Conservation (phyloP, 148 eudicot species). For the Silene uniflora region DNA sequence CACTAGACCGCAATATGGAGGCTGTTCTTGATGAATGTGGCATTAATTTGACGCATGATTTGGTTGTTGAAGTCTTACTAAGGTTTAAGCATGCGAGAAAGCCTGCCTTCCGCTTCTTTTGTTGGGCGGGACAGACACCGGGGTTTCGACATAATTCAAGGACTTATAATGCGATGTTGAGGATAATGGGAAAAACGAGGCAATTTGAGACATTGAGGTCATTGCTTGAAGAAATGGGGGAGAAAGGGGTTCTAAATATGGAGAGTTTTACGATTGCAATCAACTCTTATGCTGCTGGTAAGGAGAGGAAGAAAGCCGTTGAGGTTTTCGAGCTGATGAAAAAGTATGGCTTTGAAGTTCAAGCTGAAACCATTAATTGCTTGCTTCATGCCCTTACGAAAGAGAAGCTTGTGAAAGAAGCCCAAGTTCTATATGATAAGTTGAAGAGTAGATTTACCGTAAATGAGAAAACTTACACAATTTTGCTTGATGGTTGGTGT, state of each 20-base stretch:
- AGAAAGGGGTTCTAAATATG: conserved; percentile 55
- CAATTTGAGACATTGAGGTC: conserved; percentile 87
- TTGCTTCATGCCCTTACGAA: conserved; percentile 66
- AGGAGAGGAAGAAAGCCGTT: conserved; percentile 76
- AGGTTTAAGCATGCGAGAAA: conserved; percentile 78
- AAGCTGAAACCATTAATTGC: conserved; percentile 59
- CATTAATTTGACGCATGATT: conserved; percentile 52
- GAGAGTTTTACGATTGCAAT: conserved; percentile 67
- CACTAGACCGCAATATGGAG: conserved; percentile 85
- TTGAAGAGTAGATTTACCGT: conserved; percentile 59
- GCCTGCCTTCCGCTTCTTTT: conserved; percentile 83
- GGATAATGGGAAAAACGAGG: conserved; percentile 66
- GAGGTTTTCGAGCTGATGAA: conserved; percentile 86
- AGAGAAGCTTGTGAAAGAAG: conserved; percentile 76
- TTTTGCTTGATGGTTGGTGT: conserved; percentile 84
- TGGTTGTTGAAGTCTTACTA: conserved; percentile 64
- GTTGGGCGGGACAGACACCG: conserved; percentile 62
- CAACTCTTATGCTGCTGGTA: conserved; percentile 58
- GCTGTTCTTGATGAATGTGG: conserved; percentile 78
- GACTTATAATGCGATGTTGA: conserved; percentile 71
- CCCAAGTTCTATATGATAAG: conserved; percentile 54
- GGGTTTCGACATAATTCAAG: conserved; percentile 63
- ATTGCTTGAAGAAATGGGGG: conserved; percentile 82
- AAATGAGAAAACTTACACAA: conserved; percentile 46
- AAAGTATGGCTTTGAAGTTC: conserved; percentile 58